phyloP scores from a whole-genome alignment of 202 grass and related monocot species.

The Panicum virgatum region DNA sequence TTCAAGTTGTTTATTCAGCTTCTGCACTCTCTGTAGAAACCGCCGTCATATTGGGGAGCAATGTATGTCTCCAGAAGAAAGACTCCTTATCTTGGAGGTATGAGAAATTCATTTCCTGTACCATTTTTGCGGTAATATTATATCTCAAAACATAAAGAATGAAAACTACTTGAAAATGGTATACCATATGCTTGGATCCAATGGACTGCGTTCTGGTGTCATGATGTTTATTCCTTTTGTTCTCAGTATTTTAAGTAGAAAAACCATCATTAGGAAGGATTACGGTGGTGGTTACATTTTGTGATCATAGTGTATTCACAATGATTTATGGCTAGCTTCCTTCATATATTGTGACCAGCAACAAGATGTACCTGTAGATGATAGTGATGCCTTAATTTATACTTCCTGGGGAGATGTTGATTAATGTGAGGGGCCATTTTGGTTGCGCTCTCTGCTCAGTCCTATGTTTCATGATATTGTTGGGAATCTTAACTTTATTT shows the following conservation, averaged over 20 bases:
- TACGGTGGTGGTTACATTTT: neutral
- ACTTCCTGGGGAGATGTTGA: conserved; percentile 2
- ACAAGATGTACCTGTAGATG: conserved; percentile 21
- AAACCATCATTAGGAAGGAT: neutral
- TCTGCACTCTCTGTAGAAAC: conserved; percentile 84
- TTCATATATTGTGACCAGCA: conserved; percentile 17
- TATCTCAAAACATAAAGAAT: conserved; percentile 2
- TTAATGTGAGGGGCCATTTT: neutral
- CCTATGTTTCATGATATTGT: neutral
- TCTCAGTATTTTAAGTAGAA: neutral
- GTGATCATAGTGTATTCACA: neutral
- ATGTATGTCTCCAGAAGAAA: conserved; percentile 71
- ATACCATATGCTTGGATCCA: too few species aligned
- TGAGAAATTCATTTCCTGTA: conserved; percentile 5
- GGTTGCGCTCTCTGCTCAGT: conserved; percentile 11
- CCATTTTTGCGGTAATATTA: neutral
- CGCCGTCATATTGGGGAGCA: conserved; percentile 83
- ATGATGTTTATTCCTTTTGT: neutral
- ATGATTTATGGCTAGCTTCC: conserved; percentile 9
- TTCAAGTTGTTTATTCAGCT: conserved; percentile 92
- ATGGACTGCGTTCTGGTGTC: neutral
- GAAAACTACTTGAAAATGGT: neutral
- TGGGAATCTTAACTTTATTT: conserved; percentile 32
- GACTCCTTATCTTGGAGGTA: conserved; percentile 86
- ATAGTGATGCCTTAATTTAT: neutral